Conservation (phyloP, 2,329 filamentous ascomycete species). For the Xylariaceae sp. region DNA sequence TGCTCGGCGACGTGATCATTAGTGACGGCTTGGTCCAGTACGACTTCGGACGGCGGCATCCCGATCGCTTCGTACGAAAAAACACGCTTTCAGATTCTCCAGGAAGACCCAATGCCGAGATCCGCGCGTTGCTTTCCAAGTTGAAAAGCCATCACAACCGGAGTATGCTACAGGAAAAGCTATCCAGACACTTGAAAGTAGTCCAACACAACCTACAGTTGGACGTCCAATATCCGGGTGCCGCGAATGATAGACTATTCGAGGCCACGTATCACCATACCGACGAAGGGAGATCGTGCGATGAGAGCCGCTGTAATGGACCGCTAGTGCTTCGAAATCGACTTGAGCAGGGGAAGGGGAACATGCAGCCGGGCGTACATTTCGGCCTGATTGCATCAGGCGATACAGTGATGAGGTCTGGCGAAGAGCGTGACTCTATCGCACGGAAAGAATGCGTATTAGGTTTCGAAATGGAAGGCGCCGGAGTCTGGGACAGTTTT, state of each 20-base stretch:
- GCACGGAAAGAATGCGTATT: constrained; percentile 37
- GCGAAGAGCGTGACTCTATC: constrained; percentile 45
- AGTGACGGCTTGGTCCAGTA: constrained; percentile 12
- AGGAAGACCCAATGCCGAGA: constrained; percentile 2
- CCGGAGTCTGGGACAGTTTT: constrained; percentile 33
- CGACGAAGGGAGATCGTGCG: not conserved
- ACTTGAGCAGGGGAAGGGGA: not conserved
- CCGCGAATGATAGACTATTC: not conserved
- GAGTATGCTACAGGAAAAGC: not conserved
- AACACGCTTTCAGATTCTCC: not conserved
- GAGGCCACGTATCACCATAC: constrained; percentile 6
- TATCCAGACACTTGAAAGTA: too few species aligned
- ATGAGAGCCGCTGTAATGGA: constrained; percentile 1
- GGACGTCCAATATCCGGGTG: constrained; percentile 3
- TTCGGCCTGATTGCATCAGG: constrained; percentile 49
- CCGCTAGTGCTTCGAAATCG: constrained; percentile 3
- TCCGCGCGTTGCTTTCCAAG: constrained; percentile 7
- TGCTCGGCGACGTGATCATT: constrained; percentile 11
- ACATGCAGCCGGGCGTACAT: constrained; percentile 38
- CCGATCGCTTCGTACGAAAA: constrained; percentile 7
- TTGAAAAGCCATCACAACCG: not conserved
- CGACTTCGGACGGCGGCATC: constrained; percentile 14
- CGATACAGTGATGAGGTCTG: constrained; percentile 50
- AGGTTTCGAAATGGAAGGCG: constrained; percentile 46
- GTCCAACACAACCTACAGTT: not conserved